phyloP scores from a whole-genome alignment of 768 basidiomycete species.

The Russula emetica region DNA sequence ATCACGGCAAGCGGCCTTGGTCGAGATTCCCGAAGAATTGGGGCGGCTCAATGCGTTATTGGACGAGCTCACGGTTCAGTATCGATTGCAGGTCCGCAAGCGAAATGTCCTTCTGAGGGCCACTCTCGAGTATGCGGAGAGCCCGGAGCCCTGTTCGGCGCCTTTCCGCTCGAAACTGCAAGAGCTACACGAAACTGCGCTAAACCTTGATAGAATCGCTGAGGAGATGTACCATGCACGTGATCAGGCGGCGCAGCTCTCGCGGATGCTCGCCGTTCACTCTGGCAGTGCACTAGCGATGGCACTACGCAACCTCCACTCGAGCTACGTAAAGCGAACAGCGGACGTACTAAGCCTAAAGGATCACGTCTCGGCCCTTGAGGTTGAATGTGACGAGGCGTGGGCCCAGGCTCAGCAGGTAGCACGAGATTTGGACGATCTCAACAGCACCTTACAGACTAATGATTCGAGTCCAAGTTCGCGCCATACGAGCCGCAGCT shows the following conservation, averaged over 20 bases:
- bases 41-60: constrained; percentile 53
- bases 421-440: constrained; percentile 58
- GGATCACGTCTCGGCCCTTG: constrained; percentile 48
- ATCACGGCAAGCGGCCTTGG: constrained; percentile 55
- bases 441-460: constrained; percentile 40
- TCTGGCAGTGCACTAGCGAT: constrained; percentile 71
- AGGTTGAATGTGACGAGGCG: constrained; percentile 70
- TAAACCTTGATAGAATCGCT: constrained; percentile 52
- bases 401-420: constrained; percentile 70
- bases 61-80: constrained; percentile 58
- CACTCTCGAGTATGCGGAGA: constrained; percentile 44
- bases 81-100: constrained; percentile 53
- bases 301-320: constrained; percentile 76
- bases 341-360: constrained; percentile 54
- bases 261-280: constrained; percentile 60
- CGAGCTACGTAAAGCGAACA: constrained; percentile 60
- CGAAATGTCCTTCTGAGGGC: constrained; percentile 51
- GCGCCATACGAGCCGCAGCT: constrained; percentile 40
- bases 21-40: constrained; percentile 62
- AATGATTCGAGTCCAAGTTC: constrained; percentile 15
- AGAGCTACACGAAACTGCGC: constrained; percentile 56
- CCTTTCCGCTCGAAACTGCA: constrained; percentile 45
- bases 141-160: constrained; percentile 37
- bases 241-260: constrained; percentile 61
- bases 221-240: constrained; percentile 64